Evolutionary conservation across 176 grass and related monocot species (phyloP).

Genomic region (Cenchrus americanus): DNA sequence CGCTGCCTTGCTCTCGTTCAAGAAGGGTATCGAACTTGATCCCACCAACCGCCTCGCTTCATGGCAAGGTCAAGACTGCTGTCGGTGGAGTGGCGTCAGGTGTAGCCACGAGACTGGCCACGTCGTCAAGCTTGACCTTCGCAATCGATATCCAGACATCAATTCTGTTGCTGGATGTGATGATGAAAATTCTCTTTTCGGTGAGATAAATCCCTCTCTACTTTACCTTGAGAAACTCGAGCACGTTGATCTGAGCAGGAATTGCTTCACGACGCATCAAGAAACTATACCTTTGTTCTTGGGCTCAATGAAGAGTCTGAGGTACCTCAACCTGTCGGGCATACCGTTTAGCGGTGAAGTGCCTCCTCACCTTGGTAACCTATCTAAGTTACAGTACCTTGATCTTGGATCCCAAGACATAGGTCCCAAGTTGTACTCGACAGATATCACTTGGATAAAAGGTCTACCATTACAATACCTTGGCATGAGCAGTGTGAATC

Average conservation of each 20-base stretch:
- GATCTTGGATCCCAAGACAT: neutral
- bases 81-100: neutral
- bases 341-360: neutral
- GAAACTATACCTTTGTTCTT: conserved; percentile 5
- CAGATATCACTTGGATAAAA: neutral
- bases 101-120: conserved; percentile 46
- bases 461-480: no score
- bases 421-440: neutral
- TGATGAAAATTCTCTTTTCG: neutral
- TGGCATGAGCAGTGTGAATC: no score
- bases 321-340: conserved; percentile 17
- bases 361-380: conserved; percentile 8
- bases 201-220: conserved; percentile 42
- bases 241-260: conserved; percentile 44
- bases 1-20: conserved; percentile 41
- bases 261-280: conserved; percentile 11
- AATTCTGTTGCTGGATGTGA: neutral
- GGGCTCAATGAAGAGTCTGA: conserved; percentile 19
- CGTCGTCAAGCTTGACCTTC: conserved; percentile 35
- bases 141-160: neutral
- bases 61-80: conserved; percentile 42
- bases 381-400: conserved; percentile 2
- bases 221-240: conserved; percentile 22
- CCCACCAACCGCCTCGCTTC: neutral
- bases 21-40: conserved; percentile 24